Evolutionary conservation across 2,329 filamentous ascomycete species (phyloP).

Genomic region (Alternaria rosae): DNA sequence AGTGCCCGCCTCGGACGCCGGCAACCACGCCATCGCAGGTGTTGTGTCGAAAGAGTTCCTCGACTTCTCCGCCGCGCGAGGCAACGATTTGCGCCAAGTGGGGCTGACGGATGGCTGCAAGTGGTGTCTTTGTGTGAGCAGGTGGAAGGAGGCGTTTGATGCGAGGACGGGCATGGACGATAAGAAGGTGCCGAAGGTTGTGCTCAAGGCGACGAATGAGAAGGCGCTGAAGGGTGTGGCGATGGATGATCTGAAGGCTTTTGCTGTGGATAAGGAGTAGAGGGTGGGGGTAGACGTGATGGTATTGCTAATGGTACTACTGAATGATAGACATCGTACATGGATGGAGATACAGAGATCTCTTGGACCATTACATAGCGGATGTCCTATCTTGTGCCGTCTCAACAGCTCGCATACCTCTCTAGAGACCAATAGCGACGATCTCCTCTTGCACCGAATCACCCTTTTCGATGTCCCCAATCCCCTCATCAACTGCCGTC

Average conservation of each 20-base stretch:
- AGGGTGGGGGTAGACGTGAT: neutral
- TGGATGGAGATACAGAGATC: no score
- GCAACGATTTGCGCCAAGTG: slow-evolving; percentile 64
- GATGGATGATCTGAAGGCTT: slow-evolving; percentile 59
- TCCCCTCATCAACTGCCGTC: neutral
- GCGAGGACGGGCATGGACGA: slow-evolving; percentile 59
- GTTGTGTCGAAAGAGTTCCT: slow-evolving; percentile 68
- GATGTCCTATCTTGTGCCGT: neutral
- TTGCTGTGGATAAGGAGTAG: slow-evolving; percentile 53
- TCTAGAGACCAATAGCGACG: neutral
- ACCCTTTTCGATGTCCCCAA: neutral
- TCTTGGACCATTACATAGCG: neutral
- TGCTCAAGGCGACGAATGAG: slow-evolving; percentile 61
- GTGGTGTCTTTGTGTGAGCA: slow-evolving; percentile 68
- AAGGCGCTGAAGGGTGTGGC: slow-evolving; percentile 58
- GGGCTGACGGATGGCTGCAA: slow-evolving; percentile 66
- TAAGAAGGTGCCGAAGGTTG: slow-evolving; percentile 57
- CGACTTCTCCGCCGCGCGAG: slow-evolving; percentile 65
- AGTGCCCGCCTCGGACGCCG: slow-evolving; percentile 61
- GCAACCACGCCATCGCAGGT: slow-evolving; percentile 67
- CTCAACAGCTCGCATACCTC: neutral
- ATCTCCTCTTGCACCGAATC: neutral
- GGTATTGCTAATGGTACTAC: no score
- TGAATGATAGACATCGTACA: neutral
- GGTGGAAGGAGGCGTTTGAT: slow-evolving; percentile 68